Conservation (phyloP, 2,329 filamentous ascomycete species). For the Curvularia hawaiiensis region DNA sequence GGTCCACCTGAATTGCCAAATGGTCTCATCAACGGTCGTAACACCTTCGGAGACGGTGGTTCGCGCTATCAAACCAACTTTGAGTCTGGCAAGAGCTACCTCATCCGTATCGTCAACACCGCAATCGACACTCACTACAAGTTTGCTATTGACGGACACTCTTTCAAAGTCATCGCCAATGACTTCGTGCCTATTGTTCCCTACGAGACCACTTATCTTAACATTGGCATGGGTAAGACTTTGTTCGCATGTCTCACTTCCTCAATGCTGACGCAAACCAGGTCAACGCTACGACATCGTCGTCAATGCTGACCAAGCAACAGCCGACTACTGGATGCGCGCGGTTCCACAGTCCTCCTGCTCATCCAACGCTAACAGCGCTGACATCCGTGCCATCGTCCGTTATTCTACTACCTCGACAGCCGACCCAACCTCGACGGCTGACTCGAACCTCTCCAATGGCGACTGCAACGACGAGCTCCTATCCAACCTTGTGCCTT, state of each 20-base stretch:
- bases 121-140: conserved; percentile 10
- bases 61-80: conserved; percentile 18
- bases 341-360: conserved; percentile 50
- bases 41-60: background rate
- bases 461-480: conserved; percentile 38
- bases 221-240: conserved; percentile 49
- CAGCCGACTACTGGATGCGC: conserved; percentile 45
- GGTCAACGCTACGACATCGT: conserved; percentile 5
- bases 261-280: too few species aligned
- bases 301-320: conserved; percentile 41
- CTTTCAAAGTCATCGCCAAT: conserved; percentile 41
- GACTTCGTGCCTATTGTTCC: conserved; percentile 47
- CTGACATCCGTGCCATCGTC: conserved; percentile 47
- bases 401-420: conserved; percentile 39
- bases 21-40: conserved; percentile 8
- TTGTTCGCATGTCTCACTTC: too few species aligned
- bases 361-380: conserved; percentile 38
- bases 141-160: conserved; percentile 39
- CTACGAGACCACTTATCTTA: conserved; percentile 44
- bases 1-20: conserved; percentile 13
- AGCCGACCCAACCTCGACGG: conserved; percentile 42
- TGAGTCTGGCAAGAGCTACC: conserved; percentile 55
- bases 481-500: conserved; percentile 26
- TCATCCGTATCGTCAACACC: conserved; percentile 61
- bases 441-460: conserved; percentile 43